Evolutionary conservation across 108 stramenopile species (phyloP), one percentile per base, ranked within the genome.

Genomic region (Skeletonema potamos): DNA sequence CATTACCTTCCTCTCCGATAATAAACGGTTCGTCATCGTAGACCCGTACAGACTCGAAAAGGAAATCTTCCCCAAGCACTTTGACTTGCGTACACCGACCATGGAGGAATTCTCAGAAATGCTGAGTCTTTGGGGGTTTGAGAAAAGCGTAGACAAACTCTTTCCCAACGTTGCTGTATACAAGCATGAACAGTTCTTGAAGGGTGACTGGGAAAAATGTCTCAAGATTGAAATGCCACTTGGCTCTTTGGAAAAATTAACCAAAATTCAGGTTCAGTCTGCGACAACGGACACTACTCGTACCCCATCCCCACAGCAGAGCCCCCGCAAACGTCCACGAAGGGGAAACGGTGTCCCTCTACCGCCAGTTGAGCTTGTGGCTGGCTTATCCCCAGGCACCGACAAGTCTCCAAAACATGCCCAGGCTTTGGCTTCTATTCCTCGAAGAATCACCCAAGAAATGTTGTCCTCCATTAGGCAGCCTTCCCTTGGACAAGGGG

Each of bases 91-190:
- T 22, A 22, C 20, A 0, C 48, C 48, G 8, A 51, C 48, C 22
- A 8, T 51, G 4, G 48, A 51, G 48, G 20, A 51, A 51, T 51
- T 51, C 48, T 22, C 22, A 51, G 48, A 24, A 51, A 51, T 51
- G 48, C 22, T 51, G 48, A 6, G 1, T 9, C 48, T 51, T 5
- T 51, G 74, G 74, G 74, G 74, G n/a, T 77, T 77, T 36, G 36
- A 64, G 39, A 48, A 59, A 12, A 17, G 22, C 18, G 64, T 70
- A 3, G 76, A 77, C 48, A 30, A 44, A 2, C 39, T 48, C 44
- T 77, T 70, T 46, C 76, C 76, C 15, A 73, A 74, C 34, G 84
- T 92, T 37, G 77, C 85, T 54, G 84, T 92, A 11, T 88, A 85
- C 75, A 82, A 82, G 8, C 91, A 89, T 74, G 83, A 83, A 29